Evolutionary conservation across 1,284 basidiomycete genomes (phyloP).

Genomic region (Schizophyllum amplum): DNA sequence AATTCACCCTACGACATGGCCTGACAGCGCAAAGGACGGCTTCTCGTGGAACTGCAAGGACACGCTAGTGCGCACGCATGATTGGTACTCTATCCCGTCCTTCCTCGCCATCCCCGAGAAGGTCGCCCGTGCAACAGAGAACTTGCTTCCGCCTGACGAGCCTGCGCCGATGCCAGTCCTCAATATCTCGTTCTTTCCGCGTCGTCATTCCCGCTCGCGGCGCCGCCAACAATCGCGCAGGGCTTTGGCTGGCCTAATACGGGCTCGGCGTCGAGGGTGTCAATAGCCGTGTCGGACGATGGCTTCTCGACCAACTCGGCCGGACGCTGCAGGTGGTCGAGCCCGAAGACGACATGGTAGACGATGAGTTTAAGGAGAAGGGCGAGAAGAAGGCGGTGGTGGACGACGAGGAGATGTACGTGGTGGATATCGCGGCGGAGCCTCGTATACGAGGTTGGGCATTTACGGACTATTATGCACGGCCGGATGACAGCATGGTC

Average conservation of each 20-base stretch:
- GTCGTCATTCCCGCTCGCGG: constrained; percentile 68
- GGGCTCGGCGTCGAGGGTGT: constrained; percentile 77
- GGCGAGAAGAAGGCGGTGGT: constrained; percentile 2
- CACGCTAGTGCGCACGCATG: constrained; percentile 65
- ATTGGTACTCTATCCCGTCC: constrained; percentile 77
- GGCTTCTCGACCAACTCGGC: constrained; percentile 50
- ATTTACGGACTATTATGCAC: constrained; percentile 61
- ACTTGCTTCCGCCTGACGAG: constrained; percentile 37
- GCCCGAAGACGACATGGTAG: constrained; percentile 1
- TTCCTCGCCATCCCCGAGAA: constrained; percentile 79
- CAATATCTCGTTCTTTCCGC: constrained; percentile 77
- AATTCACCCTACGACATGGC: constrained; percentile 78
- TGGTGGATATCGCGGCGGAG: constrained; percentile 13
- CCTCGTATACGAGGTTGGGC: constrained; percentile 58
- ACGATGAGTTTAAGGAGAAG: constrained; percentile 6
- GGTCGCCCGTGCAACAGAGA: constrained; percentile 42
- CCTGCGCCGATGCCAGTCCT: constrained; percentile 37
- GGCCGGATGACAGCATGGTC: constrained; percentile 47
- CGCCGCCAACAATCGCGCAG: constrained; percentile 65
- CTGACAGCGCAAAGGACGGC: constrained; percentile 60
- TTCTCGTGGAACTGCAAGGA: constrained; percentile 71
- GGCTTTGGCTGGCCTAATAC: constrained; percentile 75
- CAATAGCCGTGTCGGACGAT: constrained; percentile 63
- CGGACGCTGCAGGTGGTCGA: constrained; percentile 12
- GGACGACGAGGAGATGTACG: constrained; percentile 15